Base-by-base conservation (phyloP, 106 monocot genomes). In the Dioscorea alata region DNA sequence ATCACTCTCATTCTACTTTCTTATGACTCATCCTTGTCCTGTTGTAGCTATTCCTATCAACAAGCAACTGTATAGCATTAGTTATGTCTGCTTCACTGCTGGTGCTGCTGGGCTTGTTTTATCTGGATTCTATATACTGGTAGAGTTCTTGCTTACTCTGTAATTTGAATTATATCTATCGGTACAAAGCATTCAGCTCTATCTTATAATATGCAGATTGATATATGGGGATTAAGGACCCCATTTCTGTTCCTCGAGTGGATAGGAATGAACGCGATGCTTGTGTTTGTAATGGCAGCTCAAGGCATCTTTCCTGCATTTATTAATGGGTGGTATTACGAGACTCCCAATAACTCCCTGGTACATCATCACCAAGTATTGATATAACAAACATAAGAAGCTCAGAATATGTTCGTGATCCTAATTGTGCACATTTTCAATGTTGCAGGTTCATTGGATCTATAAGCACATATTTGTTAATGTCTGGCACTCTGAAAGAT, bases 241-340 rank as follows among this genome's bases (percentile, higher is more conserved):
- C 51, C 51, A 51, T 51, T 51, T 17, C 51, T 51, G 14, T 51
- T 79, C 64, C 51, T 51, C 17, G 51, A 51, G 51, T 51, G 51
- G 51, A 51, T 51, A 51, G 51, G 51, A 51, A 51, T 51, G 51
- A 51, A 51, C 17, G 12, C 12, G 0, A 51, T 51, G 51, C 51
- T 51, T 51, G 17, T 51, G 14, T 51, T 51, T 17, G 51, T 51
- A 51, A 51, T 51, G 51, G 51, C 72, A 19, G 84, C 84, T 15
- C 49, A 69, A 61, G 84, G 65, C 28, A 76, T 84, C n/a, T 67
- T 84, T 56, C 48, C 84, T 61, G 84, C 79, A 12, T 84, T 84
- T 66, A 57, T 84, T 22, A 80, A 84, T 49, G 80, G 84, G 64
- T 84, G 84, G 84, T 84, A 79, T 18, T 84, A 84, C 63, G 80